Evolutionary conservation across 2,329 filamentous ascomycete species (phyloP).

Genomic region (Blastomyces silverae): DNA sequence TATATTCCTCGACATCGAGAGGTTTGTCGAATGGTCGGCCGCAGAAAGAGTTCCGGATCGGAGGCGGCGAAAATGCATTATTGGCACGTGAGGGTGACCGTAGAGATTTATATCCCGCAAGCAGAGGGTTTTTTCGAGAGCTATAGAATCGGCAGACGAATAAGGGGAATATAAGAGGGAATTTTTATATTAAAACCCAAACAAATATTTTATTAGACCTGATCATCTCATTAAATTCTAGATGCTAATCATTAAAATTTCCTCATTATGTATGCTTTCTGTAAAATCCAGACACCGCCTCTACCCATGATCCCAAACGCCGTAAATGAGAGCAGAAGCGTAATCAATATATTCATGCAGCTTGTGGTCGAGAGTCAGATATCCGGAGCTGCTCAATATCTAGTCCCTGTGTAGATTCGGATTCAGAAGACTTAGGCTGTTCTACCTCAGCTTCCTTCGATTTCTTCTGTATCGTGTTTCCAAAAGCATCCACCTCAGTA

Average conservation of each 20-base stretch:
- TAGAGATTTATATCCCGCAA: neutral
- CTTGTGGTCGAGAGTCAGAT: constrained; percentile 11
- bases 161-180: neutral
- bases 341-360: neutral
- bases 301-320: neutral
- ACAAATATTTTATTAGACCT: neutral
- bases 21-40: neutral
- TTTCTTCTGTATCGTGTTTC: constrained; percentile 4
- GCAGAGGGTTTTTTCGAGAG: neutral
- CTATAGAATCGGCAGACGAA: neutral
- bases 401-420: neutral
- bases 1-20: neutral
- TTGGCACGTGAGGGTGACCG: neutral
- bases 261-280: constrained; percentile 3
- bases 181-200: neutral
- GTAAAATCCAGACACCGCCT: neutral
- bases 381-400: constrained; percentile 16
- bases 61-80: neutral
- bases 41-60: neutral
- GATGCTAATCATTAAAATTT: neutral
- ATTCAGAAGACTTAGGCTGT: neutral
- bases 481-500: constrained; percentile 9
- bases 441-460: constrained; percentile 2
- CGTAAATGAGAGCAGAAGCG: neutral
- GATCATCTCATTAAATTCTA: constrained; percentile 1